Base-by-base conservation (phyloP, 495 filamentous ascomycete species). In the Xylaria curta region DNA sequence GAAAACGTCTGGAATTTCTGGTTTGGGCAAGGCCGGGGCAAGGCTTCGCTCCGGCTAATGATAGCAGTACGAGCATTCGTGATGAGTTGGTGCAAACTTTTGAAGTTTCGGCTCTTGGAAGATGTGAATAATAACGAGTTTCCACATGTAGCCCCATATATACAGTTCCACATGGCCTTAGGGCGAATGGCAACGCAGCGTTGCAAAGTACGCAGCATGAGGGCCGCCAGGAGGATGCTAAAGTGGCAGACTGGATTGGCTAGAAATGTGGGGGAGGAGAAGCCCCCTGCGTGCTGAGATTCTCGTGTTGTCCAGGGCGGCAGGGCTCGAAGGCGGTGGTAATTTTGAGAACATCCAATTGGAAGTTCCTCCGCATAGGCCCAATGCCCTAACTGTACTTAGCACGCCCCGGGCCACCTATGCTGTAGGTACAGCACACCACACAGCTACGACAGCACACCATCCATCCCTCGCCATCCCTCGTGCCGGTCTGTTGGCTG, bases 361-460 rank as follows among this genome's bases (percentile, higher is more conserved):
- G 60, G 38, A 63, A 21, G 2, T 5, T 38, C 19, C 58, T 60
- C 58, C 58, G 58, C 58, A n/a, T 1, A 5, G 21, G 60, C 38
- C n/a, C 36, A 28, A 17, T 26, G 60, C 38, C 60, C 60, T 63
- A 63, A 63, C 60, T 24, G 58, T 38, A 6, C 53, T 24, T 51
- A 36, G 54, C 15, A 59, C 54, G 28, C 24, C 15, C 7, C 33
- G 2, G 38, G 3, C 38, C 28, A 10, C 15, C 26, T 15, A 26
- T 60, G 28, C 58, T 56, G 53, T 56, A 24, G 33, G 28, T 21
- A 33, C 56, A 59, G 56, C 28, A 59, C 28, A 58, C 53, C 53
- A 58, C 53, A 58, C 53, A 58, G 21, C 24, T 28, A 46, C 12
- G 61, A 46, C 61, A 65, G 61, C 61, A 65, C 61, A 65, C 61